These are phyloP conservation scores for Mikania micrantha DNA, from an alignment of 129 eudicot genomes.

Conservation along the genomic window DNA sequence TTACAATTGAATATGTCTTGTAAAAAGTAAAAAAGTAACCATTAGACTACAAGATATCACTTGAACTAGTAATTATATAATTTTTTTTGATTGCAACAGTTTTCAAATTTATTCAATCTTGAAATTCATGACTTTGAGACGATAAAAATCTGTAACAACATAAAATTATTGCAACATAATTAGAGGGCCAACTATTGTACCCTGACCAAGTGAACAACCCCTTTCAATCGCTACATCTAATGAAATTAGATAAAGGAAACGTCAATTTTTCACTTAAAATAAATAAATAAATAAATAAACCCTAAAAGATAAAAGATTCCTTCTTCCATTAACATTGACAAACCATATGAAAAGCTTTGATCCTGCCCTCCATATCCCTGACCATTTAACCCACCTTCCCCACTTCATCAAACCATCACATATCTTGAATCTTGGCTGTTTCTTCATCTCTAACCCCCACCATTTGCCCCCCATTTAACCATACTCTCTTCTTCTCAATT, in stretches of 20 bases:
- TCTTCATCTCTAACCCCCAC: conserved; percentile 5
- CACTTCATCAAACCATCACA: not conserved
- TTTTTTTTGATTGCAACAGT: too few relatives aligned
- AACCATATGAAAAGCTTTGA: conserved; percentile 18
- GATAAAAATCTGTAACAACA: too few relatives aligned
- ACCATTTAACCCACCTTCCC: conserved; percentile 15
- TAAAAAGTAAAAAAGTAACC: too few relatives aligned
- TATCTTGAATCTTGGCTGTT: not conserved
- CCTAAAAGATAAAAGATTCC: conserved; percentile 15
- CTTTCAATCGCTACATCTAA: conserved; percentile 18
- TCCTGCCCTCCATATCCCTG: conserved; percentile 25
- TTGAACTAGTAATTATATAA: too few relatives aligned
- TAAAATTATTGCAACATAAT: not conserved
- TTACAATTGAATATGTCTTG: too few relatives aligned
- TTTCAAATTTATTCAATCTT: too few relatives aligned
- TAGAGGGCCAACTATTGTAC: conserved; percentile 15
- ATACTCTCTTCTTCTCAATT: not conserved
- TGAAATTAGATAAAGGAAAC: not conserved
- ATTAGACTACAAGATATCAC: too few relatives aligned
- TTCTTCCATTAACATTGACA: conserved; percentile 9
- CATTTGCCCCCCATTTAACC: conserved; percentile 17
- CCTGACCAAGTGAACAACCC: conserved; percentile 3
- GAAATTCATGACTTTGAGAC: too few relatives aligned
- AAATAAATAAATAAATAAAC: not conserved
- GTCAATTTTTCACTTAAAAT: conserved; percentile 15